Evolutionary conservation across 805 yeast genomes (phyloP).

Genomic region (Candida insectalens): DNA sequence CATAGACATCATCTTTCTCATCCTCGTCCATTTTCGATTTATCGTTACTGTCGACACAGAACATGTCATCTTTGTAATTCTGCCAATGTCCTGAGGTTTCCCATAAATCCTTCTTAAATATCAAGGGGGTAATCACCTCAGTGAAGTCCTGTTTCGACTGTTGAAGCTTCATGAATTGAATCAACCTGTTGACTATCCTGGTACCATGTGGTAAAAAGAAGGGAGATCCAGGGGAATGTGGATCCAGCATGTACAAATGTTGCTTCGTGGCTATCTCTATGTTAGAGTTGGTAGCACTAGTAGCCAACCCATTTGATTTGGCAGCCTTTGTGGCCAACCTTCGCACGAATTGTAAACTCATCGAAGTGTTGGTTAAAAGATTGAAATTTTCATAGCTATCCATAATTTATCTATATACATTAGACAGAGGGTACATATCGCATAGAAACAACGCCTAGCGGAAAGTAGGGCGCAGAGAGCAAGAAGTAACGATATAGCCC

Average conservation of each 20-base stretch:
- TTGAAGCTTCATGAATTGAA: conserved; percentile 77
- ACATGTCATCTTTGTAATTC: conserved; percentile 92
- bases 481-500: too few relatives aligned
- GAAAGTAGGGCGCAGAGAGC: too few relatives aligned
- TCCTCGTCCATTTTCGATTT: conserved; percentile 25
- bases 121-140: conserved; percentile 88
- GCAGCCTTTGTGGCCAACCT: conserved; percentile 7
- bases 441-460: too few relatives aligned
- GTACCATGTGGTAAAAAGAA: conserved; percentile 94
- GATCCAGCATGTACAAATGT: conserved; percentile 68
- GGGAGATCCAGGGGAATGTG: conserved; percentile 81
- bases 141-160: conserved; percentile 75
- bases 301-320: neutral
- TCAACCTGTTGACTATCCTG: conserved; percentile 67
- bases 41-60: conserved; percentile 62
- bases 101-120: conserved; percentile 79
- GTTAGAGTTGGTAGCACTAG: conserved; percentile 21
- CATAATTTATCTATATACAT: too few relatives aligned
- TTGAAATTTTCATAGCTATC: too few relatives aligned
- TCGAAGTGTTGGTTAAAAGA: too few relatives aligned
- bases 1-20: conserved; percentile 38
- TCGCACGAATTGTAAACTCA: too few relatives aligned
- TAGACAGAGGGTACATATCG: too few relatives aligned
- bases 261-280: conserved; percentile 51
- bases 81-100: conserved; percentile 94